These are phyloP conservation scores for Gymnopilus junonius DNA, from an alignment of 768 basidiomycete species.

Conservation along the genomic window DNA sequence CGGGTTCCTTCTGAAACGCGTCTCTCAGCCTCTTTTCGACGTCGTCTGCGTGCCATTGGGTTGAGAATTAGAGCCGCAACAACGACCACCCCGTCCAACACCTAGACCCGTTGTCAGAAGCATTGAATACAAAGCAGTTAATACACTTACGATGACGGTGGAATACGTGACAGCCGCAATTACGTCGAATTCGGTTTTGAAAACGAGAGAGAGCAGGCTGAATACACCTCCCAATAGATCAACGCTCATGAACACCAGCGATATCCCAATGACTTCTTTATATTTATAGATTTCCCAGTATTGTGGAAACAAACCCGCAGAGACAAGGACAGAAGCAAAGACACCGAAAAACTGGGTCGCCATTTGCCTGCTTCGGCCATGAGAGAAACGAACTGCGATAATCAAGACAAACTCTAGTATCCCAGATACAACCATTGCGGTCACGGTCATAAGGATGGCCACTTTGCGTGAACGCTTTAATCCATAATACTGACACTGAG, in stretches of 20 bases:
- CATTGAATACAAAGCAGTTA: not conserved
- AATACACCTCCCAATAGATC: conserved; percentile 77
- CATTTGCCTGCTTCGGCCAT: conserved; percentile 31
- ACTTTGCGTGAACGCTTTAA: conserved; percentile 38
- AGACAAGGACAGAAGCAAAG: conserved; percentile 59
- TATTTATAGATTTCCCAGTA: conserved; percentile 76
- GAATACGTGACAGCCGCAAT: conserved; percentile 67
- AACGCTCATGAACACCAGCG: conserved; percentile 67
- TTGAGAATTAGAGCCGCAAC: conserved; percentile 69
- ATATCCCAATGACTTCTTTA: conserved; percentile 69
- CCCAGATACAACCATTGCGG: conserved; percentile 49
- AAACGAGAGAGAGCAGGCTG: conserved; percentile 69
- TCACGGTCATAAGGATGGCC: conserved; percentile 40
- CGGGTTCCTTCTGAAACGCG: not conserved
- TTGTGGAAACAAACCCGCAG: conserved; percentile 58
- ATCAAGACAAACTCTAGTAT: conserved; percentile 64
- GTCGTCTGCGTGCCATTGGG: conserved; percentile 51
- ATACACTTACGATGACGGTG: conserved; percentile 57
- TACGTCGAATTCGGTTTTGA: conserved; percentile 64
- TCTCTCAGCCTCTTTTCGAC: conserved; percentile 23
- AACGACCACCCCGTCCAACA: conserved; percentile 65
- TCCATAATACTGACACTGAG: conserved; percentile 72
- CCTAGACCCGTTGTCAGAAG: conserved; percentile 34
- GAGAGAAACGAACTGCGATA: conserved; percentile 55
- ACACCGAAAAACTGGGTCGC: conserved; percentile 65